Evolutionary conservation across 768 basidiomycete species (phyloP).

Genomic region (Omphalotus guepiniiformis): DNA sequence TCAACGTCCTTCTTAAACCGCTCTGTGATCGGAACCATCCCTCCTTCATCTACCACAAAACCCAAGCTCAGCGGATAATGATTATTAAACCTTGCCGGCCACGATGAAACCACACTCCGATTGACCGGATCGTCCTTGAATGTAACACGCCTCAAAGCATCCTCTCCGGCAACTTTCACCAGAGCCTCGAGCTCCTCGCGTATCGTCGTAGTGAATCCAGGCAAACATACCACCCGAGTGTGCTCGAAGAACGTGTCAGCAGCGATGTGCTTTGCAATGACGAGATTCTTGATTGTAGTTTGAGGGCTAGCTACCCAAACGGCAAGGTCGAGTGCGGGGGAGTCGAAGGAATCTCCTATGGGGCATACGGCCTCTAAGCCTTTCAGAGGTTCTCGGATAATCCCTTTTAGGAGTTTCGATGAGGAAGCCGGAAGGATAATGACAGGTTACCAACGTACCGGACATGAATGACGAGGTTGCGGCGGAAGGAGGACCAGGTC

Average conservation of each 20-base stretch:
- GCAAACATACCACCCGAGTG: conserved; percentile 52
- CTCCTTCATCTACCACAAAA: conserved; percentile 40
- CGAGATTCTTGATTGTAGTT: conserved; percentile 50
- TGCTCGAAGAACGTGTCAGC: conserved; percentile 36
- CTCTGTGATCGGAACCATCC: conserved; percentile 40
- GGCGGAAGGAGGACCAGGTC: conserved; percentile 48
- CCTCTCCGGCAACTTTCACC: conserved; percentile 44
- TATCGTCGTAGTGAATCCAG: conserved; percentile 55
- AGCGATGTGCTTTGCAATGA: conserved; percentile 43
- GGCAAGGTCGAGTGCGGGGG: conserved; percentile 40
- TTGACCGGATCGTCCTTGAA: conserved; percentile 42
- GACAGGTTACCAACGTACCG: too few species aligned
- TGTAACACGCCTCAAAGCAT: conserved; percentile 40
- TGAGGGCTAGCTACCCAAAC: conserved; percentile 49
- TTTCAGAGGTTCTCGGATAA: conserved; percentile 56
- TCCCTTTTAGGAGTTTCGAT: conserved; percentile 22
- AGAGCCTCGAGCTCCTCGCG: conserved; percentile 52
- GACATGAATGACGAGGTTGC: conserved; percentile 57
- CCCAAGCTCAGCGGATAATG: conserved; percentile 38
- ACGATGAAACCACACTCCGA: conserved; percentile 41
- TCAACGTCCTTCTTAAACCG: conserved; percentile 30
- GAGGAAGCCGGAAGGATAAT: background rate
- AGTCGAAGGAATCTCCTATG: conserved; percentile 40
- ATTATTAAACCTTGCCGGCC: conserved; percentile 45
- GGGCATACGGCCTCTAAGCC: conserved; percentile 47